These are phyloP conservation scores for Pyrus bretschneideri DNA, from an alignment of 306 rosid genomes.

Conservation along the genomic window DNA sequence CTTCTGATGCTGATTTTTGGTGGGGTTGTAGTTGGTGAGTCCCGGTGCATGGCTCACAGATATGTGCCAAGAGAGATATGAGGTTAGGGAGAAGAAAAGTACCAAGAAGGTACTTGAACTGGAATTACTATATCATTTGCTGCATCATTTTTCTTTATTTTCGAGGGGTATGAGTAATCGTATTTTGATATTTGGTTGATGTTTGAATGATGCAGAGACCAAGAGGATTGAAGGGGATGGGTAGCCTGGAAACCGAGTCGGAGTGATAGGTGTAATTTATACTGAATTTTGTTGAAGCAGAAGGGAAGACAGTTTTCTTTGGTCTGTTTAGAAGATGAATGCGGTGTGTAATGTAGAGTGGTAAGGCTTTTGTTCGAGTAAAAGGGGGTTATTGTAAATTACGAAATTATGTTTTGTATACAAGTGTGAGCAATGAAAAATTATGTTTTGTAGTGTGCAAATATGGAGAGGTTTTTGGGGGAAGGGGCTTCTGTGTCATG, in stretches of 20 bases:
- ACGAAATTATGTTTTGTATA: background rate
- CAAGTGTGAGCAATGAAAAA: background rate
- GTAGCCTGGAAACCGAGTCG: slow-evolving; percentile 67
- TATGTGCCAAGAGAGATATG: slow-evolving; percentile 88
- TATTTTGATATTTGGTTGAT: background rate
- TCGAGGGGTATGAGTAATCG: background rate
- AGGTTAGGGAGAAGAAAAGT: slow-evolving; percentile 84
- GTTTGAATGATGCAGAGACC: slow-evolving; percentile 47
- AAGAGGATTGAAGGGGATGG: slow-evolving; percentile 83
- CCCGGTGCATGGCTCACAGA: slow-evolving; percentile 90
- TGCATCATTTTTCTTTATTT: background rate
- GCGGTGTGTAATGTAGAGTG: background rate
- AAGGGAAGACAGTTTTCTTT: background rate
- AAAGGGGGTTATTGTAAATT: background rate
- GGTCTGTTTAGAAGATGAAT: background rate
- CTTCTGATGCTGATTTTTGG: background rate
- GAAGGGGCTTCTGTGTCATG: too few relatives aligned
- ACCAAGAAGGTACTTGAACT: slow-evolving; percentile 57
- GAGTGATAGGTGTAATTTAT: slow-evolving; percentile 25
- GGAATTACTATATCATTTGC: background rate
- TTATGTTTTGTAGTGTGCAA: too few relatives aligned
- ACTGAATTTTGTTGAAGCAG: background rate
- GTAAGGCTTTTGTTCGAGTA: background rate
- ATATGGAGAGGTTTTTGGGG: too few relatives aligned
- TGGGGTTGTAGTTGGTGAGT: slow-evolving; percentile 55